Conservation (phyloP, 2,329 filamentous ascomycete genomes). For the Cryphonectria naterciae region DNA sequence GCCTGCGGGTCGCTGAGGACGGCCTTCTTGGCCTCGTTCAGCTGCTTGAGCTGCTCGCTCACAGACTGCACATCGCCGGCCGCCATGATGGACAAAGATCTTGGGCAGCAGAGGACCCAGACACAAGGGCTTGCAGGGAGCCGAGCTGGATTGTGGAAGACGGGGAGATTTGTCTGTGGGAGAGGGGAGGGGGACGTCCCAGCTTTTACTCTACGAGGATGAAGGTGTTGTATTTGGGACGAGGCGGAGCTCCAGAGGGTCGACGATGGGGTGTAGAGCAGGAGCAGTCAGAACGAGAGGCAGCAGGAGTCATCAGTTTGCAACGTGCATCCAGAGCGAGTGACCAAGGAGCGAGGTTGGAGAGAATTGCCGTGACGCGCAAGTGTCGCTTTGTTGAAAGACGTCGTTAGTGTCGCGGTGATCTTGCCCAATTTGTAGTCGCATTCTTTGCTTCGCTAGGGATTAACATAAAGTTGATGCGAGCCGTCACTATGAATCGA, state of each 20-base stretch:
- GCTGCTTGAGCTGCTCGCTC: constrained; percentile 80
- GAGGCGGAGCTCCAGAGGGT: constrained; percentile 5
- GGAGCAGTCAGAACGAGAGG: constrained; percentile 4
- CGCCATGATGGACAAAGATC: constrained; percentile 51
- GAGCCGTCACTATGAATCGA: background rate
- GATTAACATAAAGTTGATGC: background rate
- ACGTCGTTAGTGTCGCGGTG: constrained; percentile 17
- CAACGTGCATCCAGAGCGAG: background rate
- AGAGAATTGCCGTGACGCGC: constrained; percentile 3
- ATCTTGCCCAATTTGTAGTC: constrained; percentile 8
- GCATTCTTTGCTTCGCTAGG: constrained; percentile 17
- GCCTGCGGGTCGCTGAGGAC: constrained; percentile 78
- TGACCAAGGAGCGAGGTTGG: background rate
- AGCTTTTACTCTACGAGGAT: constrained; percentile 29
- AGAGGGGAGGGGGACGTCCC: constrained; percentile 12
- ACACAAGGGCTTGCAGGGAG: constrained; percentile 17
- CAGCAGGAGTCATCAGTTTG: constrained; percentile 13
- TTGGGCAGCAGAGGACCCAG: constrained; percentile 1
- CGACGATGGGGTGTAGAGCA: background rate
- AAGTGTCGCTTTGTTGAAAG: constrained; percentile 13
- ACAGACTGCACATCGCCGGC: constrained; percentile 56
- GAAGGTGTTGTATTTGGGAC: constrained; percentile 2
- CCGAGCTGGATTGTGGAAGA: background rate
- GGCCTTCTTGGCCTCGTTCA: constrained; percentile 87
- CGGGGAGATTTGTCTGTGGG: background rate